Evolutionary conservation across 2,329 filamentous ascomycete species (phyloP), one percentile per base, ranked within the genome.

Genomic region (Alternaria gansuensis): DNA sequence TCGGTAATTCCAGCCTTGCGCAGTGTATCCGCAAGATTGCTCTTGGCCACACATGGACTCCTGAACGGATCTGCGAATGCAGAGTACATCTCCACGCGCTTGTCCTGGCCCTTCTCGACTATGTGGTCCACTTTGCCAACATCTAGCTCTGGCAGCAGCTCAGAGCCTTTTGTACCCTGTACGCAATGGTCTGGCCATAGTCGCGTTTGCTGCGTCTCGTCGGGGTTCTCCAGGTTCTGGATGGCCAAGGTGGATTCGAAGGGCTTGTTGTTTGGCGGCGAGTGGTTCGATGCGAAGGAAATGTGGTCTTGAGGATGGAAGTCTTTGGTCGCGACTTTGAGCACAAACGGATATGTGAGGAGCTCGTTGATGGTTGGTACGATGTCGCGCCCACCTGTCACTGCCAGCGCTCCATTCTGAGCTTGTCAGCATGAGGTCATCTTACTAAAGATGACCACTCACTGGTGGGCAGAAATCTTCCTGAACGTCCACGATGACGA

Each of bases 171-270:
- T 0, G 90, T 91, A 43, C 82, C 82, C 71, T 92, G 89, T 8
- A 98, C 85, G 79, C 95, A 98, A 80, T 99, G 95, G 23, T 87
- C 86, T 0, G 95, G 95, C 95, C 95, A 99, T 9, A 99, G 84
- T 37, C 87, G 83, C 54, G 89, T 88, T 39, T 81, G 77, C 79
- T 92, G 89, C 24, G 80, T 83, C 74, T 91, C 87, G 8, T 81
- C 69, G 4, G 85, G 76, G 77, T 91, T 87, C 64, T 79, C 66
- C 1, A 90, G 90, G 77, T 93, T 91, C 52, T 74, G 73, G 72
- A 97, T 87, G 3, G 81, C 86, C 51, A 87, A 81, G 31, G 78
- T 80, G 37, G 90, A 89, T 33, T 83, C 81, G 75, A 91, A 97
- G 0, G 94, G 87, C 60, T 81, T 76, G 70, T 90, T 88, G 70